phyloP scores from a whole-genome alignment of 768 basidiomycete genomes.

The Hirschioporus abietinus region DNA sequence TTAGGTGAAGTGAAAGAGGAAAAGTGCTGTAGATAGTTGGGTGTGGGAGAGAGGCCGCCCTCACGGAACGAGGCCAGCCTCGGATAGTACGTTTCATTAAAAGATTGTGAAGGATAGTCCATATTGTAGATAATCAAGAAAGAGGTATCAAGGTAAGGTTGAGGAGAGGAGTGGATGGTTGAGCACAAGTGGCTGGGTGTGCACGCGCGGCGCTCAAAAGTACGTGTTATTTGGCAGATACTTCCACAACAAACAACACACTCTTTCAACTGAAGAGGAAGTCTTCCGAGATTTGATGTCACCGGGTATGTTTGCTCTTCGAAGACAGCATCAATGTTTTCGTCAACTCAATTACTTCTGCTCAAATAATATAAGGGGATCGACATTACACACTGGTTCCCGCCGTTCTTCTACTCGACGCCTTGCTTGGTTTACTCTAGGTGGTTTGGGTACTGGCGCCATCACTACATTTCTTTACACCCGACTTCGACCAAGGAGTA shows the following conservation, averaged over 20 bases:
- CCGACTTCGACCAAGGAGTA: not conserved
- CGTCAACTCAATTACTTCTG: not conserved
- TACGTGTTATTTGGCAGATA: not conserved
- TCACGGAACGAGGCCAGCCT: not conserved
- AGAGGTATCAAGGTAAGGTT: not conserved
- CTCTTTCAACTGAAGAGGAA: too few species aligned
- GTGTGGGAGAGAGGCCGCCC: not conserved
- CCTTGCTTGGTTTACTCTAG: not conserved
- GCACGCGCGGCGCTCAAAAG: not conserved
- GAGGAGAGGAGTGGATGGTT: not conserved
- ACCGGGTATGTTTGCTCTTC: not conserved
- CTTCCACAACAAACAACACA: not conserved
- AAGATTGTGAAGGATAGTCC: not conserved
- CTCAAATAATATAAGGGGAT: not conserved
- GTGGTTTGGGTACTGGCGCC: not conserved
- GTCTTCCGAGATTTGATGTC: not conserved
- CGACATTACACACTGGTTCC: not conserved
- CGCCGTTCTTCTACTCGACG: not conserved
- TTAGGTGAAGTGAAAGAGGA: not conserved
- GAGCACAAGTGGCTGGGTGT: not conserved
- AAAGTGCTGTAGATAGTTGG: not conserved
- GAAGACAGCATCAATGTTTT: not conserved
- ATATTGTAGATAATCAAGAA: conserved; percentile 1
- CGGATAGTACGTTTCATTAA: not conserved
- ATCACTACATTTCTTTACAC: not conserved